These are phyloP conservation scores for Colletotrichum cereale DNA, from an alignment of 2,329 filamentous ascomycete genomes.

Conservation along the genomic window DNA sequence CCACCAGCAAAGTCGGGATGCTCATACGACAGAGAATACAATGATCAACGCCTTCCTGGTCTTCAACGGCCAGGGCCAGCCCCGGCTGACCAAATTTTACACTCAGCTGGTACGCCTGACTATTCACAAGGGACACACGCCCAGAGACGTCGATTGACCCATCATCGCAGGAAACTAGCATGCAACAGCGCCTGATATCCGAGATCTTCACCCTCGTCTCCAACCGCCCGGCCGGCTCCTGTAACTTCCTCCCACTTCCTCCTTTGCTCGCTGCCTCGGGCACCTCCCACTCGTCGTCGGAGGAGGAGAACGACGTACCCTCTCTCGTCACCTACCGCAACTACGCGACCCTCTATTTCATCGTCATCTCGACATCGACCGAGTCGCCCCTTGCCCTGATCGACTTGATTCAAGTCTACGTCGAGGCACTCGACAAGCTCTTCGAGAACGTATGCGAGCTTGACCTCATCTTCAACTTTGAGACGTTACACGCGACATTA, in stretches of 20 bases:
- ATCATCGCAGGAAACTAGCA: conserved; percentile 84
- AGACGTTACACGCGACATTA: conserved; percentile 91
- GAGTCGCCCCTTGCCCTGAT: conserved; percentile 96
- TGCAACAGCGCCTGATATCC: conserved; percentile 95
- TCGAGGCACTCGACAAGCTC: conserved; percentile 92
- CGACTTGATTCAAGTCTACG: conserved; percentile 97
- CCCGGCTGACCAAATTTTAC: conserved; percentile 97
- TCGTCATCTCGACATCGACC: conserved; percentile 95
- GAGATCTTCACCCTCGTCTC: conserved; percentile 98
- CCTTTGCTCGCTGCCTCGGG: conserved; percentile 73
- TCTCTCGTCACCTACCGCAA: conserved; percentile 97
- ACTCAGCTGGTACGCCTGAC: conserved; percentile 81
- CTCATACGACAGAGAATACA: conserved; percentile 45
- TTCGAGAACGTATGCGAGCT: conserved; percentile 99
- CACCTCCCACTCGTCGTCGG: conserved; percentile 73
- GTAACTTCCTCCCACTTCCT: conserved; percentile 92
- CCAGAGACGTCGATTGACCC: neutral
- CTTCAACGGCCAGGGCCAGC: conserved; percentile 98
- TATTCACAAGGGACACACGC: neutral
- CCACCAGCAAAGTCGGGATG: conserved; percentile 38
- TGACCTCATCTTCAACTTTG: conserved; percentile 98
- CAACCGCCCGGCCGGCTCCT: conserved; percentile 89
- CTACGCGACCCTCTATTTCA: conserved; percentile 98
- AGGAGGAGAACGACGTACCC: conserved; percentile 87
- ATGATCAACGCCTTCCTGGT: conserved; percentile 99